Percentiles rank a stretch among this genome's conserved stretches.
These are phyloP conservation scores for Scheffersomyces coipomensis DNA, from an alignment of 805 yeast genomes.

Conservation along the genomic window DNA sequence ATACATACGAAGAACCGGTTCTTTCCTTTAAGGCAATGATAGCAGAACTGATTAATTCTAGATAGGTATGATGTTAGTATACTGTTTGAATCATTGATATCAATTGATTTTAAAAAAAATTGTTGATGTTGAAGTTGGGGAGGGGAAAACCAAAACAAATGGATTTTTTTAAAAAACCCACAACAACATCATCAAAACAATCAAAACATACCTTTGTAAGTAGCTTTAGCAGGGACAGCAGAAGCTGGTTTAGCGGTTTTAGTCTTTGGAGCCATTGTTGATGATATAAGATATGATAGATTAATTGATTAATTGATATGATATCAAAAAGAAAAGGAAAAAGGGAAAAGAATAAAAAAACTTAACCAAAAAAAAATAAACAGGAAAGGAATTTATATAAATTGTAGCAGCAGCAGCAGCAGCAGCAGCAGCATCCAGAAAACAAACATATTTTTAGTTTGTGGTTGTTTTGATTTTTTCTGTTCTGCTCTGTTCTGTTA, in stretches of 20 bases:
- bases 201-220: conserved; percentile 47
- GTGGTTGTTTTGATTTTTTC: too few species aligned
- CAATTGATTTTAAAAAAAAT: not conserved
- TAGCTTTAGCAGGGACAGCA: conserved; percentile 29
- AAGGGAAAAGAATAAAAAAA: not conserved
- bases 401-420: too few species aligned
- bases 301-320: not conserved
- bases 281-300: conserved; percentile 3
- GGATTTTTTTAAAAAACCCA: not conserved
- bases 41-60: conserved; percentile 68
- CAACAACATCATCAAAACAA: too few species aligned
- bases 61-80: conserved; percentile 7
- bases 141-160: conserved; percentile 1
- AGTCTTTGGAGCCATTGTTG: conserved; percentile 36
- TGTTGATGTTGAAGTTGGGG: not conserved
- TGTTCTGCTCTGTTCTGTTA: too few species aligned
- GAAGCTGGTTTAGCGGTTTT: conserved; percentile 20
- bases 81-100: not conserved
- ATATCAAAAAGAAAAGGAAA: not conserved
- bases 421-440: conserved; percentile 1
- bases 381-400: too few species aligned
- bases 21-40: conserved; percentile 71
- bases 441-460: too few species aligned
- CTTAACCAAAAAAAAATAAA: not conserved
- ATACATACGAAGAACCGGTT: conserved; percentile 68